These are phyloP conservation scores for Paramecium biaurelia DNA, from an alignment of 73 alveolate species.

Conservation along the genomic window DNA sequence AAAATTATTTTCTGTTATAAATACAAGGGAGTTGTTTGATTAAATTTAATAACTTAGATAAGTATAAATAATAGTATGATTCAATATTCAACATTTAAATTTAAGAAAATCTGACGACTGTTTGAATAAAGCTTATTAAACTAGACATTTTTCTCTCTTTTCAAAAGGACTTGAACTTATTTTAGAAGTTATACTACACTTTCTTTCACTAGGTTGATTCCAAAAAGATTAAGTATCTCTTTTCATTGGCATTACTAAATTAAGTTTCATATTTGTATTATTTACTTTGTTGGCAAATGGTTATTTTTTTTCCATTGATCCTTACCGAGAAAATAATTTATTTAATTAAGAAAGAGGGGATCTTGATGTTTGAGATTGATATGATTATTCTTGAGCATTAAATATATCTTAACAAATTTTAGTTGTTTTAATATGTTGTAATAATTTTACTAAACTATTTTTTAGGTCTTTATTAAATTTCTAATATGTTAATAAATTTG, in stretches of 20 bases:
- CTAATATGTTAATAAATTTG: not conserved
- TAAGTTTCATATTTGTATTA: not conserved
- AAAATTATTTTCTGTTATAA: not conserved
- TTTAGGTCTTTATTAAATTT: not conserved
- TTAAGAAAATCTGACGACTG: not conserved
- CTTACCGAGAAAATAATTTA: not conserved
- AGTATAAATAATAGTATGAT: not conserved
- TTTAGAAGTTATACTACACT: not conserved
- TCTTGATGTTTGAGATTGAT: constrained; percentile 4
- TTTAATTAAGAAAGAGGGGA: not conserved
- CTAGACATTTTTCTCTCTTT: not conserved
- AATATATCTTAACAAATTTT: not conserved
- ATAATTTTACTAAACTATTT: not conserved
- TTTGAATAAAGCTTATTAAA: not conserved
- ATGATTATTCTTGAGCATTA: not conserved
- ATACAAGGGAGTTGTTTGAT: not conserved
- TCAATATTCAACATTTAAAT: not conserved
- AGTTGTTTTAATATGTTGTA: not conserved
- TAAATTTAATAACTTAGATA: not conserved
- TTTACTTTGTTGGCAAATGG: not conserved
- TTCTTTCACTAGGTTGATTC: constrained; percentile 28
- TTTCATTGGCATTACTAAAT: not conserved
- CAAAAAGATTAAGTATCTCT: constrained; percentile 13
- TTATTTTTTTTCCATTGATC: not conserved
- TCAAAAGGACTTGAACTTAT: not conserved